A percentile compares a stretch with the other conserved stretches of the same genome.
These are phyloP conservation scores for Sherardia arvensis DNA, from an alignment of 257 asterid genomes.

Conservation along the genomic window DNA sequence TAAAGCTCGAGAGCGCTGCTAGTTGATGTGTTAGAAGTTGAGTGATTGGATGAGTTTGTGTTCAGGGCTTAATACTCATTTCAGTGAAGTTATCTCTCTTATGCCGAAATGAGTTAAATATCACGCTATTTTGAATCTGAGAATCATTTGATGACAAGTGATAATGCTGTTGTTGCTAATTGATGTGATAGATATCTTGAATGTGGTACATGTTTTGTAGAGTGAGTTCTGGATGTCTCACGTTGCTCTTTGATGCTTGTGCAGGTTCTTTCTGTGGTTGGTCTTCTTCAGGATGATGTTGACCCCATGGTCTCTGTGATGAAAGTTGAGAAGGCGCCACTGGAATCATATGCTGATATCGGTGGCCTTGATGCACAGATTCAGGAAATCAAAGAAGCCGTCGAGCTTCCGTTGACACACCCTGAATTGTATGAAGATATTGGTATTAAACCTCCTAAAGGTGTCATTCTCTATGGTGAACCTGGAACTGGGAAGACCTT, in stretches of 20 bases:
- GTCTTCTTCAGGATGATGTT: slow-evolving; percentile 90
- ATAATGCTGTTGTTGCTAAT: background rate
- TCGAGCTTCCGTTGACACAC: slow-evolving; percentile 47
- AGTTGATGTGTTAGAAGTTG: too few species aligned
- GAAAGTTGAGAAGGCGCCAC: slow-evolving; percentile 97
- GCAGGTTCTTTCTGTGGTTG: slow-evolving; percentile 93
- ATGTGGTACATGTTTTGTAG: background rate
- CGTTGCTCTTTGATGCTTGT: slow-evolving; percentile 7
- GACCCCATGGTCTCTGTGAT: slow-evolving; percentile 98
- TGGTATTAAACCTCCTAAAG: slow-evolving; percentile 82
- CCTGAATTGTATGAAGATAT: slow-evolving; percentile 59
- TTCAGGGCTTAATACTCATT: too few species aligned
- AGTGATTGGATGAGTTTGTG: too few species aligned
- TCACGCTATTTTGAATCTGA: background rate
- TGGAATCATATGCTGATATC: slow-evolving; percentile 84
- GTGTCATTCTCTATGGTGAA: slow-evolving; percentile 92
- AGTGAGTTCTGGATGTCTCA: background rate
- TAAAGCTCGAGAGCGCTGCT: too few species aligned
- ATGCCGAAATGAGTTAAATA: background rate
- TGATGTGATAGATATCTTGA: background rate
- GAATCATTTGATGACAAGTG: background rate
- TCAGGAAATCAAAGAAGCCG: slow-evolving; percentile 52
- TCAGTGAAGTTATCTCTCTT: too few species aligned
- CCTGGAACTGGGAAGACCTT: slow-evolving; percentile 95
- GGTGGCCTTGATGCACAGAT: slow-evolving; percentile 50